These are phyloP conservation scores for Diplodia intermedia DNA, from an alignment of 2,329 filamentous ascomycete genomes.

Conservation along the genomic window DNA sequence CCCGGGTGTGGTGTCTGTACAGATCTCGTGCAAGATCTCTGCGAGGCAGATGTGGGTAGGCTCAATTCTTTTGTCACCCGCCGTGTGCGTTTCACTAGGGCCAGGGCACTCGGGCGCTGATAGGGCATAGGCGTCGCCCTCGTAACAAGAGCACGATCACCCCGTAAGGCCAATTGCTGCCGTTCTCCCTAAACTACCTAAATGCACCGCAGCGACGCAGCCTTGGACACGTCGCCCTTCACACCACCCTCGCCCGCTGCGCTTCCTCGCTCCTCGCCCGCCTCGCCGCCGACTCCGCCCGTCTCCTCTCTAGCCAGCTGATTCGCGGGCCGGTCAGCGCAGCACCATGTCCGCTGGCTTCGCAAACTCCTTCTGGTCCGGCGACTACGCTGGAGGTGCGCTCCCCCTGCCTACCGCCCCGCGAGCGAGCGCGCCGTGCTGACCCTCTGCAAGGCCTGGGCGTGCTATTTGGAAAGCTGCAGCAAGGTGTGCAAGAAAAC, in stretches of 20 bases:
- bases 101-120: neutral
- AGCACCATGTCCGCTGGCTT: constrained; percentile 61
- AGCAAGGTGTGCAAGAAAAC: constrained; percentile 95
- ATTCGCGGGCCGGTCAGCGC: constrained; percentile 30
- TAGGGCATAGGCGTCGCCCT: constrained; percentile 22
- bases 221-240: neutral
- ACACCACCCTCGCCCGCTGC: constrained; percentile 2
- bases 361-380: constrained; percentile 96
- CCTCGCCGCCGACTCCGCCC: constrained; percentile 6
- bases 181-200: too few species aligned
- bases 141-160: constrained; percentile 27
- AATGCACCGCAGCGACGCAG: constrained; percentile 9
- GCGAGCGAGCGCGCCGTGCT: constrained; percentile 34
- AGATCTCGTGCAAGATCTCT: too few species aligned
- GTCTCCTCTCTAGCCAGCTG: constrained; percentile 18
- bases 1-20: too few species aligned
- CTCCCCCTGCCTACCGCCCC: constrained; percentile 32
- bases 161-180: constrained; percentile 22
- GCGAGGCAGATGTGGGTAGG: too few species aligned
- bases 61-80: too few species aligned
- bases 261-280: neutral
- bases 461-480: constrained; percentile 93
- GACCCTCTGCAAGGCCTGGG: constrained; percentile 69
- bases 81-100: neutral
- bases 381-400: constrained; percentile 92